phyloP scores from a whole-genome alignment of 2,329 filamentous ascomycete species.

The Aspergillus neotritici region DNA sequence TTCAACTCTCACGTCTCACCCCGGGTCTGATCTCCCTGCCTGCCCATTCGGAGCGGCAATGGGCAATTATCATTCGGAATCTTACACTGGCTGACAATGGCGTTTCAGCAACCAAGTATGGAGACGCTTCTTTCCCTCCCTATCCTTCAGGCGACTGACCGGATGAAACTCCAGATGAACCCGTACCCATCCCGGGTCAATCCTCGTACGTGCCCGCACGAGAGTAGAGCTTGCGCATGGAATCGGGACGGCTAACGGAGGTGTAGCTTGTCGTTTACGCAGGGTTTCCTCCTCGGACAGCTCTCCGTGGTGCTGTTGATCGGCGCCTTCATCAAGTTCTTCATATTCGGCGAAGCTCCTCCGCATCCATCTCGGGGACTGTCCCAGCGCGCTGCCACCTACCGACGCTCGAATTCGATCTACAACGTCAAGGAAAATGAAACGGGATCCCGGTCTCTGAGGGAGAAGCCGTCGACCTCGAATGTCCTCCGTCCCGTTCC shows the following conservation, averaged over 20 bases:
- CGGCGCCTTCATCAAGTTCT: constrained; percentile 97
- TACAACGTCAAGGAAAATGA: constrained; percentile 35
- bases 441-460: constrained; percentile 41
- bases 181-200: constrained; percentile 28
- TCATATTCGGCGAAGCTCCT: constrained; percentile 94
- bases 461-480: constrained; percentile 51
- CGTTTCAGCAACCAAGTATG: constrained; percentile 21
- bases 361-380: constrained; percentile 75
- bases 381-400: constrained; percentile 68
- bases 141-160: constrained; percentile 13
- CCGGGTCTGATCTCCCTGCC: background rate
- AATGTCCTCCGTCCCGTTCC: constrained; percentile 68
- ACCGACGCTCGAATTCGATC: constrained; percentile 67
- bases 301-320: constrained; percentile 86
- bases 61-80: constrained; percentile 17
- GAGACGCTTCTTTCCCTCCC: constrained; percentile 13
- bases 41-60: constrained; percentile 15
- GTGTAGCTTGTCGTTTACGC: constrained; percentile 76
- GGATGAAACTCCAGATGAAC: constrained; percentile 21
- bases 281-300: constrained; percentile 88
- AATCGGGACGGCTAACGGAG: constrained; percentile 4
- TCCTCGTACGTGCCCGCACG: constrained; percentile 35
- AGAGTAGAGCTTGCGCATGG: background rate
- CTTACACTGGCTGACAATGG: constrained; percentile 26
- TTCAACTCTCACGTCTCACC: background rate